Evolutionary conservation across 345 rosid genomes (phyloP).

Genomic region (Eucalyptus polybractea): DNA sequence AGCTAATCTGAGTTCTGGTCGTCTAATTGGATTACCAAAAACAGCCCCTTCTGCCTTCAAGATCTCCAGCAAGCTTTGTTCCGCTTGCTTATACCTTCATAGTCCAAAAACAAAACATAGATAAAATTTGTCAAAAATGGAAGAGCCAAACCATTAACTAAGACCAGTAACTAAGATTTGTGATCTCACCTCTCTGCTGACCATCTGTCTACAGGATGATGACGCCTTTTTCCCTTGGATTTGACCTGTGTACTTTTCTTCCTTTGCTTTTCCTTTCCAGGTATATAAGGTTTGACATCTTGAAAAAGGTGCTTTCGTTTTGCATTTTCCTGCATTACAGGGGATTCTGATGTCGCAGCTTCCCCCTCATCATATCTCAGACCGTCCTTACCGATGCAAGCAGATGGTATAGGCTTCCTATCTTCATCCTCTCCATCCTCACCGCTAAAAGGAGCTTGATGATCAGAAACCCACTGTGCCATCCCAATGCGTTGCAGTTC

Average conservation of each 20-base stretch:
- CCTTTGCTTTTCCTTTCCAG: neutral
- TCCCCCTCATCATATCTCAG: neutral
- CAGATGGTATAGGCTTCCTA: neutral
- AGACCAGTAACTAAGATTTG: neutral
- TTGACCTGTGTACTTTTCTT: neutral
- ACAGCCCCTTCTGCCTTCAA: constrained; percentile 71
- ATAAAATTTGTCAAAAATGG: neutral
- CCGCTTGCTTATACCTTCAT: constrained; percentile 60
- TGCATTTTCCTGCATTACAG: neutral
- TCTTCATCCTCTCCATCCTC: neutral
- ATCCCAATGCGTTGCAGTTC: neutral
- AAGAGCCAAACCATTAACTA: neutral
- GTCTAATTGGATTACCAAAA: constrained; percentile 51
- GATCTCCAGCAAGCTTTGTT: constrained; percentile 48
- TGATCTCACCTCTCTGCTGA: constrained; percentile 45
- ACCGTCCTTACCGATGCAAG: neutral
- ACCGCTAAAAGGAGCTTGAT: neutral
- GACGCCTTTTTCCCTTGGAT: neutral
- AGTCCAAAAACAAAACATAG: neutral
- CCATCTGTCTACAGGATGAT: constrained; percentile 35
- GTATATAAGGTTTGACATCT: neutral
- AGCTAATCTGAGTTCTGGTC: constrained; percentile 39
- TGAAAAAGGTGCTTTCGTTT: neutral
- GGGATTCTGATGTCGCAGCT: neutral
- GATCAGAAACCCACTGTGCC: neutral